Evolutionary conservation across 164 flowering plant genomes (phyloP).

Genomic region (Brasenia schreberi): DNA sequence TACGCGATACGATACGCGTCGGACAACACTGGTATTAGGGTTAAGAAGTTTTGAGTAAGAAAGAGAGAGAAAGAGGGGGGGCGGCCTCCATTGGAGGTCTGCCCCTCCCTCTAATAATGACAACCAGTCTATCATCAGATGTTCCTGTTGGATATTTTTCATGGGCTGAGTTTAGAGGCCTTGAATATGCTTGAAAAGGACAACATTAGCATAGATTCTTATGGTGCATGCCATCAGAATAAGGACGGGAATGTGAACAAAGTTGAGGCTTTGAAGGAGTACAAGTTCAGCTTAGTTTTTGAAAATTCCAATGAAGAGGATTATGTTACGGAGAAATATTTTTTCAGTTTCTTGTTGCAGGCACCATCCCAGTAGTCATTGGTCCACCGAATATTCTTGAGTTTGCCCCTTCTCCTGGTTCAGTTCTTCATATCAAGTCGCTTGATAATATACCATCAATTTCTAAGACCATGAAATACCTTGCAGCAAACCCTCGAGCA

Average conservation of each 20-base stretch:
- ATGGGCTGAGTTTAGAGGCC: constrained; percentile 91
- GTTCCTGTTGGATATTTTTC: constrained; percentile 99
- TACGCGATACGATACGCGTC: too few relatives aligned
- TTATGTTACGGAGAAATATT: constrained; percentile 93
- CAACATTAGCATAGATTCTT: background rate
- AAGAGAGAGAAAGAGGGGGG: too few relatives aligned
- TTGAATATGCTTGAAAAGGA: constrained; percentile 57
- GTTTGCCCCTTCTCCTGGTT: constrained; percentile 65
- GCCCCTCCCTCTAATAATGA: too few relatives aligned
- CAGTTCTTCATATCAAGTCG: constrained; percentile 69
- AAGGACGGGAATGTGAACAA: constrained; percentile 26
- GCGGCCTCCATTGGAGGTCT: too few relatives aligned
- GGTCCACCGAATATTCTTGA: constrained; percentile 94
- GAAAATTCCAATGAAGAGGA: constrained; percentile 99
- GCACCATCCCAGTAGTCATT: constrained; percentile 84
- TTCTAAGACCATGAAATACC: constrained; percentile 26
- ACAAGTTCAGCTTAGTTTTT: constrained; percentile 95
- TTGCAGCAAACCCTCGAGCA: constrained; percentile 53
- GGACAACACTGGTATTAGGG: too few relatives aligned
- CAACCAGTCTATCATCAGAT: constrained; percentile 94
- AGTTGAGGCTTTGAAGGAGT: constrained; percentile 67
- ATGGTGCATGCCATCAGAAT: too few relatives aligned
- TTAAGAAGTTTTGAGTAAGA: too few relatives aligned
- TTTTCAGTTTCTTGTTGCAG: constrained; percentile 90
- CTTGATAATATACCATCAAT: constrained; percentile 31